A percentile compares a stretch with the other conserved stretches of the same genome.
Evolutionary conservation across 2,329 filamentous ascomycete species (phyloP).

Genomic region (Talaromyces rugulosus): DNA sequence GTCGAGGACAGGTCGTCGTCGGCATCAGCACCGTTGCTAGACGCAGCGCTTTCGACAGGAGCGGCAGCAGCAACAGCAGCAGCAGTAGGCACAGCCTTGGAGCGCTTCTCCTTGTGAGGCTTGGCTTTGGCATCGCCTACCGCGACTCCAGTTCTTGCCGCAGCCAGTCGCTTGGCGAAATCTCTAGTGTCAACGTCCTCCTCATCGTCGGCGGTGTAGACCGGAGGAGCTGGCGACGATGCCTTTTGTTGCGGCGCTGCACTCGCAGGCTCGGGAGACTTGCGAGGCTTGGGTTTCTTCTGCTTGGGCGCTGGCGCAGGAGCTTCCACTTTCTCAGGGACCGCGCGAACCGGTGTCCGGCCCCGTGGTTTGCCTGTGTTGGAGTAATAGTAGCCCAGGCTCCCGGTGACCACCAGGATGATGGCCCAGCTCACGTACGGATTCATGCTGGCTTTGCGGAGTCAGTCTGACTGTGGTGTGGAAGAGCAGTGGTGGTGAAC

Average conservation of each 20-base stretch:
- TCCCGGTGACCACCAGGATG: conserved; percentile 37
- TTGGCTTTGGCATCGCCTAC: conserved; percentile 40
- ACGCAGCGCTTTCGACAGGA: conserved; percentile 57
- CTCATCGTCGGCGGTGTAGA: conserved; percentile 39
- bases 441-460: conserved; percentile 29
- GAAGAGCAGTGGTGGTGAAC: neutral
- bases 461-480: neutral
- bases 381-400: conserved; percentile 40
- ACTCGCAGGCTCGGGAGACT: conserved; percentile 25
- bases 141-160: conserved; percentile 65
- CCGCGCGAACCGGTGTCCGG: conserved; percentile 26
- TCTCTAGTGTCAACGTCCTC: conserved; percentile 66
- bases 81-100: conserved; percentile 48
- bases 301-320: conserved; percentile 34
- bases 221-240: conserved; percentile 23
- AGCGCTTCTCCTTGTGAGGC: conserved; percentile 64
- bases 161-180: conserved; percentile 70
- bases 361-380: conserved; percentile 29
- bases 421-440: conserved; percentile 43
- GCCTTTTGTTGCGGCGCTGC: conserved; percentile 22
- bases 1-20: conserved; percentile 72
- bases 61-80: conserved; percentile 6
- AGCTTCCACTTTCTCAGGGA: conserved; percentile 32
- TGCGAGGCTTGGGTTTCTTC: conserved; percentile 36
- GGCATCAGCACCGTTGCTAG: conserved; percentile 68